Percentiles rank a stretch among this genome's conserved stretches.
These are phyloP conservation scores for Botrytis pseudocinerea DNA, from an alignment of 2,329 filamentous ascomycete genomes.

Conservation along the genomic window DNA sequence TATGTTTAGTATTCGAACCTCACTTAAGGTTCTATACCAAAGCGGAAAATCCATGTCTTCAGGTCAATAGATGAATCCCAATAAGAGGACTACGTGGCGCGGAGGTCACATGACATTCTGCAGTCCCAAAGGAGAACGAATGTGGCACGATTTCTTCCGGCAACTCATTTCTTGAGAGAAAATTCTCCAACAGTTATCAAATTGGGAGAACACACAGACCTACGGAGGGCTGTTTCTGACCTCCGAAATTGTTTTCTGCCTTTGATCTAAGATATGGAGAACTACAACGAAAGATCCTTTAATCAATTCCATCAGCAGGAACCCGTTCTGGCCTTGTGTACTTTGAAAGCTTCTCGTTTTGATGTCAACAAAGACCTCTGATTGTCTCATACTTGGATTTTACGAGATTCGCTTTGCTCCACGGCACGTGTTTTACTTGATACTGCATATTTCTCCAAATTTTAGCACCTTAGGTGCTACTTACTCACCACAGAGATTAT, in stretches of 20 bases:
- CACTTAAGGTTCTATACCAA: neutral
- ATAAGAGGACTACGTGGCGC: no score
- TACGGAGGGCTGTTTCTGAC: neutral
- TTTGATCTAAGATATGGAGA: neutral
- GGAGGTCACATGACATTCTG: neutral
- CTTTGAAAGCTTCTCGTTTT: neutral
- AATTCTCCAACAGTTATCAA: neutral
- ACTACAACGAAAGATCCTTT: neutral
- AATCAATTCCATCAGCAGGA: neutral
- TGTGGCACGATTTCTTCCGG: no score
- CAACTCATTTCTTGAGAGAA: neutral
- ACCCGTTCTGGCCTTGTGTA: neutral
- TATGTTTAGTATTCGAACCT: neutral
- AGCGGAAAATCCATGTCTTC: neutral
- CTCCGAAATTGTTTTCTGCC: neutral
- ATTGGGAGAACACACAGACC: neutral
- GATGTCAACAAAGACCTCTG: neutral
- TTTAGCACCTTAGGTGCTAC: neutral
- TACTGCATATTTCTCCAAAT: neutral
- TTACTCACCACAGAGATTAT: neutral
- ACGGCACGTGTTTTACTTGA: neutral
- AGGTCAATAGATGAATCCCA: neutral
- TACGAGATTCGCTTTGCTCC: neutral
- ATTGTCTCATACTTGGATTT: neutral
- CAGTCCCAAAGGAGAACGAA: neutral